Evolutionary conservation across 2,329 filamentous ascomycete genomes (phyloP).

Genomic region (Rhexocercosporidium sp.): DNA sequence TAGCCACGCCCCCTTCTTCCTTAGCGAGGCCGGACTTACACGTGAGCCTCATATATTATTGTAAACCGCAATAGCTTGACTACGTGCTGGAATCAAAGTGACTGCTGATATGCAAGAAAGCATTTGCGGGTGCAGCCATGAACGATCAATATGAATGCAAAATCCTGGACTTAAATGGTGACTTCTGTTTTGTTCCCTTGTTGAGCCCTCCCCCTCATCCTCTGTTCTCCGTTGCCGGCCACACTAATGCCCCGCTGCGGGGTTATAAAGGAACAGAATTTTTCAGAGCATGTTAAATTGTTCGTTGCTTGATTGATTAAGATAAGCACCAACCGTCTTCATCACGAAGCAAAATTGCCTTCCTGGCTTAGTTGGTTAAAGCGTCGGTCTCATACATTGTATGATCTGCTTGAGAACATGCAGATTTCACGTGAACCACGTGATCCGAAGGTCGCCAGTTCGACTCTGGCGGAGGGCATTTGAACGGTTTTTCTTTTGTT

Average conservation of each 20-base stretch:
- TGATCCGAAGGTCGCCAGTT: slow-evolving; percentile 54
- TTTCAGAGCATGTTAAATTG: not conserved
- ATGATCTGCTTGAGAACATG: slow-evolving; percentile 18
- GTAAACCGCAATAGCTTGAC: not conserved
- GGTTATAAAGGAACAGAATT: not conserved
- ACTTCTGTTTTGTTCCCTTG: no score
- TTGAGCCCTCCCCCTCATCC: no score
- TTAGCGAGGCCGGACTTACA: not conserved
- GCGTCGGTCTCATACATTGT: slow-evolving; percentile 47
- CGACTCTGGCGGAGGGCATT: not conserved
- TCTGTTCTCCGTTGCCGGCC: no score
- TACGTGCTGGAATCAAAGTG: no score
- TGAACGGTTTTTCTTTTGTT: not conserved
- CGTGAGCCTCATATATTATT: not conserved
- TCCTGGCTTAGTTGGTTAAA: slow-evolving; percentile 51
- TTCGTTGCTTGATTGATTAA: not conserved
- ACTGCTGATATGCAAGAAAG: no score
- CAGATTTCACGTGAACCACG: not conserved
- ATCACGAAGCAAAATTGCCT: slow-evolving; percentile 33
- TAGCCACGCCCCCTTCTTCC: not conserved
- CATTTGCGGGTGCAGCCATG: no score
- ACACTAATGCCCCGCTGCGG: not conserved
- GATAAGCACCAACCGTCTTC: not conserved
- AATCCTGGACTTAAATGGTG: no score
- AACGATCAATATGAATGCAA: no score